Conservation (phyloP, 2,329 filamentous ascomycete species). For the Davidsoniella eucalypti region DNA sequence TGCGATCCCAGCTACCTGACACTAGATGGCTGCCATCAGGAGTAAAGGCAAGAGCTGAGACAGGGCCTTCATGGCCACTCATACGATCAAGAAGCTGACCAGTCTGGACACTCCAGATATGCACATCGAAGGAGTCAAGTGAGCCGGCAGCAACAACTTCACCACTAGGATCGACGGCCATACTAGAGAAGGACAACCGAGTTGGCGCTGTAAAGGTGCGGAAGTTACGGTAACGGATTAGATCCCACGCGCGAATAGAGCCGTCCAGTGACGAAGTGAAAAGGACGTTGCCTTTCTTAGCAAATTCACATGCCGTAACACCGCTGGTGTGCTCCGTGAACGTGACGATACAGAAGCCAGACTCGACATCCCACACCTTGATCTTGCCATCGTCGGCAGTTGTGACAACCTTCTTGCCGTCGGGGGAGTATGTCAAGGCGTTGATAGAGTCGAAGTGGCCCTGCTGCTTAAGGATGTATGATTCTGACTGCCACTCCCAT, state of each 20-base stretch:
- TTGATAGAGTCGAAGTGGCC: slow-evolving; percentile 96
- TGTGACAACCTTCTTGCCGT: slow-evolving; percentile 84
- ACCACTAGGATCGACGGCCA: slow-evolving; percentile 92
- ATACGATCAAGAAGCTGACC: slow-evolving; percentile 85
- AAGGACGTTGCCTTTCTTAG: slow-evolving; percentile 85
- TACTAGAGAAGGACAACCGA: slow-evolving; percentile 76
- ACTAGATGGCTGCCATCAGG: slow-evolving; percentile 71
- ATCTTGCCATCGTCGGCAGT: slow-evolving; percentile 94
- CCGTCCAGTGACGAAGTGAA: slow-evolving; percentile 93
- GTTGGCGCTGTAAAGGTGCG: slow-evolving; percentile 91
- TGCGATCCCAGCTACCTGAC: slow-evolving; percentile 93
- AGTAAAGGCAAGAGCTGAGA: slow-evolving; percentile 76
- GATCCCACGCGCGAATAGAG: slow-evolving; percentile 87
- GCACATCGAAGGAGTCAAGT: slow-evolving; percentile 88
- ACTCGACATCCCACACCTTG: slow-evolving; percentile 94
- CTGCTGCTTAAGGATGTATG: slow-evolving; percentile 95
- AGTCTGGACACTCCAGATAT: slow-evolving; percentile 97
- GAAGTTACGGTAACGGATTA: slow-evolving; percentile 93
- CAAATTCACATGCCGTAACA: slow-evolving; percentile 87
- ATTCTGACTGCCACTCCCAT: slow-evolving; percentile 99
- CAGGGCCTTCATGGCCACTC: slow-evolving; percentile 83
- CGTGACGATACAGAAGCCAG: slow-evolving; percentile 93
- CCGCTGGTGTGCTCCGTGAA: slow-evolving; percentile 94
- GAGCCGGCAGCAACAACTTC: slow-evolving; percentile 94
- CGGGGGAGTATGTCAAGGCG: slow-evolving; percentile 78